Evolutionary conservation across 2,329 filamentous ascomycete genomes (phyloP).

Genomic region (Monilinia laxa): DNA sequence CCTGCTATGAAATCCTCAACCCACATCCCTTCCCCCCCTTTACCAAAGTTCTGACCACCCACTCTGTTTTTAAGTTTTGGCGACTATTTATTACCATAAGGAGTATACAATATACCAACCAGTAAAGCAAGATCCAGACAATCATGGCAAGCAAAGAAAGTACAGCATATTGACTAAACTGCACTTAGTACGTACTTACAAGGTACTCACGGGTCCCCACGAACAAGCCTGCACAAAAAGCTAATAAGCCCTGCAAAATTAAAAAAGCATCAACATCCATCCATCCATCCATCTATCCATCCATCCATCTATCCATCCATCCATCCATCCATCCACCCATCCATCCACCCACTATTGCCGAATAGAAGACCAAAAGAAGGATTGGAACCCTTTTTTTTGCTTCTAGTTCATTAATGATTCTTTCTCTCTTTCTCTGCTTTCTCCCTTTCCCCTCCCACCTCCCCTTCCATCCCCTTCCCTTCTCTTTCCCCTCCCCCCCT

Average conservation of each 20-base stretch:
- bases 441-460: no score
- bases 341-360: constrained; percentile 18
- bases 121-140: not conserved
- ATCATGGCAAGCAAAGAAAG: no score
- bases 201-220: not conserved
- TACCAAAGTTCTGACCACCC: constrained; percentile 17
- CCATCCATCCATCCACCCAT: no score
- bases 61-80: constrained; percentile 18
- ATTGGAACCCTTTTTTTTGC: constrained; percentile 11
- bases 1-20: no score
- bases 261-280: constrained; percentile 9
- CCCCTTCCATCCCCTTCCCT: not conserved
- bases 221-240: constrained; percentile 5
- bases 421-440: no score
- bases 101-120: not conserved
- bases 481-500: not conserved
- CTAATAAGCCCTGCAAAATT: not conserved
- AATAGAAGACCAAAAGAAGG: constrained; percentile 23
- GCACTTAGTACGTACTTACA: no score
- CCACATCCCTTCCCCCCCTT: not conserved
- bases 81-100: not conserved
- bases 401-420: constrained; percentile 1
- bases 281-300: not conserved
- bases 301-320: no score
- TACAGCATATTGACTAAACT: no score